Evolutionary conservation across 2,329 filamentous ascomycete genomes (phyloP).

Genomic region (Pseudopithomyces chartarum): DNA sequence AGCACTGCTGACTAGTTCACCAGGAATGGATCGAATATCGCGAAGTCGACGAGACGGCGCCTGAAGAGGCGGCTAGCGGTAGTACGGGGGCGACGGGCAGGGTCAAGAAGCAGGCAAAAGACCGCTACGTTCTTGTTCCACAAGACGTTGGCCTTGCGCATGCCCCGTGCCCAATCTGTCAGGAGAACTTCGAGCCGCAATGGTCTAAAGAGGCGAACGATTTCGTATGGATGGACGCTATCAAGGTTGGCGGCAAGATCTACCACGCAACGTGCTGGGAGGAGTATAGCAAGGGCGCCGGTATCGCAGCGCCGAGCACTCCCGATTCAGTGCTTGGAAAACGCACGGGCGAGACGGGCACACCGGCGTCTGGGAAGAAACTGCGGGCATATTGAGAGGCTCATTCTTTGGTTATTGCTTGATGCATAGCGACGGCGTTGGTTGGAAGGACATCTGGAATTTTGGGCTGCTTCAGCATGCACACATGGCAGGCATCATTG

Average conservation of each 20-base stretch:
- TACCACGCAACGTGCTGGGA: conserved; percentile 90
- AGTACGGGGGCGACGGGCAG: conserved; percentile 45
- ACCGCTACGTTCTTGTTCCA: conserved; percentile 81
- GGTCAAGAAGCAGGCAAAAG: conserved; percentile 60
- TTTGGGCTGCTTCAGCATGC: neutral
- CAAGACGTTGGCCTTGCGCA: conserved; percentile 76
- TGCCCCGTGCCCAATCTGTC: conserved; percentile 87
- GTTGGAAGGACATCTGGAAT: neutral
- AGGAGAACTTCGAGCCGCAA: conserved; percentile 89
- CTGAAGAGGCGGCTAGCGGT: conserved; percentile 30
- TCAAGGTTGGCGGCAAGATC: conserved; percentile 75
- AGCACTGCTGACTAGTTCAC: conserved; percentile 26
- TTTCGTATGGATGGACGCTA: conserved; percentile 94
- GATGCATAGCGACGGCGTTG: conserved; percentile 18
- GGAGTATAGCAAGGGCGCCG: conserved; percentile 57
- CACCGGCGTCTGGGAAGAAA: conserved; percentile 37
- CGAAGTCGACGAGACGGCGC: conserved; percentile 72
- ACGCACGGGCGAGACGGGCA: conserved; percentile 37
- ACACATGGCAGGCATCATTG: no score
- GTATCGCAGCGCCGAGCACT: conserved; percentile 38
- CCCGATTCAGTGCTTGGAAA: conserved; percentile 46
- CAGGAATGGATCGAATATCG: conserved; percentile 89
- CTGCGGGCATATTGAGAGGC: conserved; percentile 28
- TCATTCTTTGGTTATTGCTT: neutral
- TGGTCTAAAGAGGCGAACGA: conserved; percentile 94